A percentile compares a stretch with the other conserved stretches of the same genome.
Evolutionary conservation across 352 stramenopile species (phyloP).

Genomic region (Peronosclerospora sorghi): DNA sequence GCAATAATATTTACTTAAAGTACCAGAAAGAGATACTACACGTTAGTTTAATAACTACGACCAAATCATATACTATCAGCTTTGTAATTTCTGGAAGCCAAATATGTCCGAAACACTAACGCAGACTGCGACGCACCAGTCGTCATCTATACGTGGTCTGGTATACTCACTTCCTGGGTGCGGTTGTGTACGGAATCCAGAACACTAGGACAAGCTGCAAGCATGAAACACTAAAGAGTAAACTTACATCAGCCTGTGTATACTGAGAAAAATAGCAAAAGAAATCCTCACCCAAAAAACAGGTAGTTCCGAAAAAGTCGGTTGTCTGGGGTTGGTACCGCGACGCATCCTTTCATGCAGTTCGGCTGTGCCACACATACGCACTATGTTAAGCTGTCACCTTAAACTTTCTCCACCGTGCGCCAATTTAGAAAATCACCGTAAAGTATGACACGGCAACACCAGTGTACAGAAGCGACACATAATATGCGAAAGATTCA

Average conservation of each 20-base stretch:
- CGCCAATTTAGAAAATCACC: slow-evolving; percentile 30
- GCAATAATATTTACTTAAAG: not conserved
- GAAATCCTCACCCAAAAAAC: slow-evolving; percentile 54
- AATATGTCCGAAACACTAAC: not conserved
- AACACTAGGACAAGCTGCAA: slow-evolving; percentile 72
- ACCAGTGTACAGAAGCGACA: slow-evolving; percentile 89
- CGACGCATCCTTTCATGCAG: slow-evolving; percentile 79
- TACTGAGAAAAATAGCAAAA: not conserved
- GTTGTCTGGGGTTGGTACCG: slow-evolving; percentile 61
- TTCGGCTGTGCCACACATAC: slow-evolving; percentile 40
- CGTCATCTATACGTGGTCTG: not conserved
- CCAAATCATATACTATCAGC: no score
- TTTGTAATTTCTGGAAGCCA: not conserved
- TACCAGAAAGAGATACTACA: not conserved
- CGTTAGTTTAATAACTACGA: no score
- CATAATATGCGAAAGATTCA: slow-evolving; percentile 86
- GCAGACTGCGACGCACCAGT: not conserved
- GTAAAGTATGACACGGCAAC: slow-evolving; percentile 91
- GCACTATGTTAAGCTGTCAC: slow-evolving; percentile 1
- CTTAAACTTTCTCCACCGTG: not conserved
- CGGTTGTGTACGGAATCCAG: slow-evolving; percentile 80
- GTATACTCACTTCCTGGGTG: slow-evolving; percentile 35
- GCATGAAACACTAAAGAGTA: slow-evolving; percentile 48
- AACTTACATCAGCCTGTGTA: not conserved
- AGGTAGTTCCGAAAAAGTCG: slow-evolving; percentile 80